Conservation (phyloP, 2,329 filamentous ascomycete genomes). For the Hypoxylon sp. region DNA sequence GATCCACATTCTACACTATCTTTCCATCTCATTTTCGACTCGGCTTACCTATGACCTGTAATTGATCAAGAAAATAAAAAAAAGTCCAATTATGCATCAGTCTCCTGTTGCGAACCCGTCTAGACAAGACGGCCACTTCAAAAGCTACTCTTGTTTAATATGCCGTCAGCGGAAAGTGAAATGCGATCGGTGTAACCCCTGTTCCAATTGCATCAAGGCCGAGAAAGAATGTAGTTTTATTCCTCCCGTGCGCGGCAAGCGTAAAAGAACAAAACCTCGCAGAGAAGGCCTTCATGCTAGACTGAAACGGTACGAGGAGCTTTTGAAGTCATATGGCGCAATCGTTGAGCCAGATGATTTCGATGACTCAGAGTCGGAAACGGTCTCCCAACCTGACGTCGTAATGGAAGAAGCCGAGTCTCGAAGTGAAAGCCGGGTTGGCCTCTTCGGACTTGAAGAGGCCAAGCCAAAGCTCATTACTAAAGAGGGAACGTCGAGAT, state of each 20-base stretch:
- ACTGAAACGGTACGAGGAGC: constrained; percentile 44
- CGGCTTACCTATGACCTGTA: neutral
- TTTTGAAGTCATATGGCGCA: constrained; percentile 44
- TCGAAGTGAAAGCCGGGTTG: constrained; percentile 15
- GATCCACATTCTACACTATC: neutral
- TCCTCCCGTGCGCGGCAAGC: constrained; percentile 52
- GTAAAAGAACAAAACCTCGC: constrained; percentile 45
- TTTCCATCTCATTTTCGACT: neutral
- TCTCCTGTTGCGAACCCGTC: neutral
- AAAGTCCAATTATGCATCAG: constrained; percentile 21
- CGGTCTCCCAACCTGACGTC: constrained; percentile 41
- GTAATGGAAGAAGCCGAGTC: constrained; percentile 37
- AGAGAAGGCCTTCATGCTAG: constrained; percentile 47
- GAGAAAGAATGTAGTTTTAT: constrained; percentile 56
- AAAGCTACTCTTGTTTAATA: constrained; percentile 53
- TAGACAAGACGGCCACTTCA: constrained; percentile 22
- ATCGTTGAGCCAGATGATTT: constrained; percentile 46
- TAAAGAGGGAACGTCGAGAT: constrained; percentile 45
- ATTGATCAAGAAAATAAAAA: neutral
- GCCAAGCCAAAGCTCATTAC: constrained; percentile 45
- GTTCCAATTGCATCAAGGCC: constrained; percentile 62
- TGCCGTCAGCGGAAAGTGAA: constrained; percentile 61
- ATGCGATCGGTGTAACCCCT: constrained; percentile 60
- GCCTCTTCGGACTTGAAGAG: constrained; percentile 30
- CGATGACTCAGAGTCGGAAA: constrained; percentile 43